These are phyloP conservation scores for Sorghum bicolor DNA, from an alignment of 176 grass and related monocot species.

Conservation along the genomic window Sorghum_bicolor_NCBIv3 NC_012870.2:70778501-70779000, in stretches of 20 bases:
- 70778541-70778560: constrained; percentile 69
- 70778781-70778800: constrained; percentile 67
- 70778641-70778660: constrained; percentile 38
- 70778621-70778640: constrained; percentile 43
- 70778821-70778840: constrained; percentile 84
- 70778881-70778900: constrained; percentile 94
- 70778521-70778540: constrained; percentile 59
- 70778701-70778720: constrained; percentile 32
- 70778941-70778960: constrained; percentile 91
- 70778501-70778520: constrained; percentile 80
- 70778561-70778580: constrained; percentile 83
- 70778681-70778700: constrained; percentile 36
- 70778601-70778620: constrained; percentile 39
- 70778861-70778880: constrained; percentile 97
- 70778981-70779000: constrained; percentile 56
- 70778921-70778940: constrained; percentile 75
- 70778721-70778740: constrained; percentile 37
- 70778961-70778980: constrained; percentile 96
- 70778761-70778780: constrained; percentile 43
- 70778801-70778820: constrained; percentile 86
- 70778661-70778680: constrained; percentile 35
- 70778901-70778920: constrained; percentile 88
- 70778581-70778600: constrained; percentile 32
- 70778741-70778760: constrained; percentile 43
- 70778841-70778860: constrained; percentile 86